Evolutionary conservation across 2,329 filamentous ascomycete species (phyloP), one percentile per base, ranked within the genome.

Genomic region (Neonectria hederae): DNA sequence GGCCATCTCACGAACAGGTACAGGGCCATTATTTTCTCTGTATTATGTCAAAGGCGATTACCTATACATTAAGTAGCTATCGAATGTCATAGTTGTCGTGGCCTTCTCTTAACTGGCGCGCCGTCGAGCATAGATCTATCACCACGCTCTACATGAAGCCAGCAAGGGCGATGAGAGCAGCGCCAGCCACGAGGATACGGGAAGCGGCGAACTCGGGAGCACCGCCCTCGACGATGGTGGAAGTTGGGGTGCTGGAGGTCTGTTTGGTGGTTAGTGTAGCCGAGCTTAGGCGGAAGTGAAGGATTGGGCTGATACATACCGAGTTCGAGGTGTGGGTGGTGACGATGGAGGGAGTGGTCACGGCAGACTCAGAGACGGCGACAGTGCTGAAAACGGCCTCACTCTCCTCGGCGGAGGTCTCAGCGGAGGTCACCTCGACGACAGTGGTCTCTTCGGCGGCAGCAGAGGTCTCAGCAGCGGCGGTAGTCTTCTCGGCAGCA

Each of bases 1-100:
- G 54, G 65, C 46, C 45, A 62, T 63, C n/a, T 63, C 66, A 70
- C 43, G 40, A 61, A 56, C 13, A 52, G 45, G 59, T 53, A 57
- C 30, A 64, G 54, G 30, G 40, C 48, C 32, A 53, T 26, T 55
- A 7, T 61, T 13, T 14, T 42, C 43, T 56, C 52, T 35, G 32
- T 24, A 40, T 52, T 63, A 51, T 21, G 46, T 51, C 26, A 32
- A 58, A 57, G 56, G 40, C 45, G 52, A 64, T 64, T 59, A 64
- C 45, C 26, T 46, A 65, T 61, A 54, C 22, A 54, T 65, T 58
- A 61, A 43, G 54, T 21, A 40, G 38, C 38, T 56, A 40, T 60
- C 28, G 56, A 60, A 60, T 54, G 52, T 19, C 42, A 60, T 45
- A 48, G 38, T 40, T 48, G 38, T 35, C 30, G 52, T 22, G 14